Base-by-base conservation (phyloP, 257 asterid genomes). In the Petrea volubilis region DNA sequence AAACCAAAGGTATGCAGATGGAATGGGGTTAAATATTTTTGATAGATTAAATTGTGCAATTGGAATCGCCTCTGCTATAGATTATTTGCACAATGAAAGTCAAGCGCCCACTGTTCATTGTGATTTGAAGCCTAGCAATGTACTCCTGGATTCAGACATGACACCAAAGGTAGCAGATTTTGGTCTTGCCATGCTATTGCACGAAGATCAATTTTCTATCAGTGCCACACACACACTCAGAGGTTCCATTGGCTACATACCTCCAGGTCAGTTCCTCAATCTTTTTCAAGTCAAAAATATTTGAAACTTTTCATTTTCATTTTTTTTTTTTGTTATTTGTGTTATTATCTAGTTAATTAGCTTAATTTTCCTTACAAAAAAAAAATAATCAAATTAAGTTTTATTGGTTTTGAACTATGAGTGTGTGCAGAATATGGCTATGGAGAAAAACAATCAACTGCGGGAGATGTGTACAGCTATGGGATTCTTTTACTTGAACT, bases 191-290 rank as follows among this genome's bases (percentile, higher is more conserved):
- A 80, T 61, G 67, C 53, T 74, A 47, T 58, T 83, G 84, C 47
- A 33, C 68, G 25, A 60, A 59, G 61, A 74, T 31, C 79, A 73
- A 43, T 29, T 57, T 60, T 81, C 84, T 7, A 50, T 79, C 27
- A 89, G 83, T 75, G 77, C 78, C 56, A 51, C 84, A 21, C 75
- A 83, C 71, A 60, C 79, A 23, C 85, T 89, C 10, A 87, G 77
- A 73, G 96, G 92, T 29, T 80, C 96, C 41, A 85, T 89, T 20
- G 94, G 96, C 64, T 87, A 89, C 78, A 85, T 87, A 29, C 88
- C 94, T 60, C 92, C 94, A 83, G 96, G 96, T 83, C 14, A 25
- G 74, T 57, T 49, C 24, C n/a, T n/a, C n/a, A n/a, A n/a, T n/a
- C n/a, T n/a, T n/a, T n/a, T n/a, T n/a, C n/a, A n/a, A n/a, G n/a